Base-by-base conservation (phyloP, 371 early-diverging fungal genomes). In the Mucor plumbeus region DNA sequence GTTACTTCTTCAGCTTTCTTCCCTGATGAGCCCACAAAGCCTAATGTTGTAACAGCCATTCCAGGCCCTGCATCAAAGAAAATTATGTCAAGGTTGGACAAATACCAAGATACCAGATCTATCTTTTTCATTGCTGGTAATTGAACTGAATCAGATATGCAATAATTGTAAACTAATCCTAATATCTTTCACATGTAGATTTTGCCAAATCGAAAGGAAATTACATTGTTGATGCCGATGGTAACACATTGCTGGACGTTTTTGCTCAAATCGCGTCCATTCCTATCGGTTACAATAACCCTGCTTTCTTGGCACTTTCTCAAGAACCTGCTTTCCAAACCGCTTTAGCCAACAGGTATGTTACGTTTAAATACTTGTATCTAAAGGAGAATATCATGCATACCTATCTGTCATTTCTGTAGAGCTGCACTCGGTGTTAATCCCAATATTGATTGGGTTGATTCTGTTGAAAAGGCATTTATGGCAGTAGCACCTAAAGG, bases 241-340 rank as follows among this genome's bases (percentile, higher is more conserved):
- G 92, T 53, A 92, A 92, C 63, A 75, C 70, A 4, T 68, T 86
- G 59, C 74, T 92, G 50, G 92, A 92, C 63, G 71, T 92, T 50
- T 91, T 85, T 79, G 88, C 88, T 55, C 91, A 92, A 74, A 90
- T 91, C 36, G 88, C 92, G n/a, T 91, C 91, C 31, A 86, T 92
- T 43, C 91, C 92, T 21, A 67, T 92, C 34, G 92, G 92, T 4
- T 92, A 92, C 79, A 92, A 92, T 71, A 85, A 86, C 71, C 83
- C 87, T 59, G 85, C 84, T 0, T 71, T 92, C n/a, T 77, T 89
- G n/a, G 75, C 83, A 13, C 82, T 87, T 10, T 80, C 87, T 15
- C 74, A 83, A 10, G 72, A 78, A 34, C 84, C 85, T 48, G 83
- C 83, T 47, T 86, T 87, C 67, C 84, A 85, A 26, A 77, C 79